Conservation (phyloP, 177 flowering plant species). For the Vitis hybrid region DNA sequence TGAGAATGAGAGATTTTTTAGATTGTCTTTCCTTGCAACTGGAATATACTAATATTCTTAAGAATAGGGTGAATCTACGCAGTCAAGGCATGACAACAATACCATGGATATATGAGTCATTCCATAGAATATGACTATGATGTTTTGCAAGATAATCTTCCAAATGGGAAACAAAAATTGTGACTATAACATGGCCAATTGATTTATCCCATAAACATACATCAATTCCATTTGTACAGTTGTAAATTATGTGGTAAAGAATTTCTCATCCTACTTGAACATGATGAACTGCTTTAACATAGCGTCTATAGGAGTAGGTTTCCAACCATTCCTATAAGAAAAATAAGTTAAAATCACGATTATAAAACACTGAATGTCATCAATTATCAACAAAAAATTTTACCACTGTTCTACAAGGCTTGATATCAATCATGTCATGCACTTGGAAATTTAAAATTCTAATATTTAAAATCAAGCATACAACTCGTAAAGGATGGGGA, state of each 20-base stretch:
- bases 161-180: not conserved
- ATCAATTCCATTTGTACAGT: constrained; percentile 88
- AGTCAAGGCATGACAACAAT: too few relatives aligned
- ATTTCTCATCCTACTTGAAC: constrained; percentile 81
- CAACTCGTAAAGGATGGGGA: too few relatives aligned
- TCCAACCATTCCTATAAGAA: constrained; percentile 73
- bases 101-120: too few relatives aligned
- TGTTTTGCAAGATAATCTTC: too few relatives aligned
- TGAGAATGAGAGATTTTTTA: too few relatives aligned
- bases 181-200: not conserved
- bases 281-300: constrained; percentile 66
- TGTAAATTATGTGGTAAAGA: constrained; percentile 78
- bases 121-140: too few relatives aligned
- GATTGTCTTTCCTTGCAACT: too few relatives aligned
- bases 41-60: too few relatives aligned
- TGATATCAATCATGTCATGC: not conserved
- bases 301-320: constrained; percentile 68
- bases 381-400: not conserved
- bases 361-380: not conserved
- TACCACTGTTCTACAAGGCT: not conserved
- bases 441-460: not conserved
- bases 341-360: not conserved
- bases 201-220: constrained; percentile 39
- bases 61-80: too few relatives aligned
- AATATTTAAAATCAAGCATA: not conserved